phyloP scores from a whole-genome alignment of 257 asterid genomes.

The Ligustrum vulgare region DNA sequence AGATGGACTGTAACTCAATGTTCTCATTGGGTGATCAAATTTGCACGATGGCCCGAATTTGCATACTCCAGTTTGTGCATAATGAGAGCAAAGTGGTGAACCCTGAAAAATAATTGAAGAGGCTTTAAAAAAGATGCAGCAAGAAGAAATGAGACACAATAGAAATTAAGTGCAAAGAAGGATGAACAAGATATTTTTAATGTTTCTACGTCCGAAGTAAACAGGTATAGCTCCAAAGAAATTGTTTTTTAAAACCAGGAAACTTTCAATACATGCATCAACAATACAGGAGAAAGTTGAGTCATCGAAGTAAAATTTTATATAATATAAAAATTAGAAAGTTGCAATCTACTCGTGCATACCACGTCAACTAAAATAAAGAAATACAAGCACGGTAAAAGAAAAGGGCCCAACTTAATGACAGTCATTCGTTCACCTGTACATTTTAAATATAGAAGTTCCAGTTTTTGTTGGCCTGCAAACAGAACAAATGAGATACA shows the following conservation, averaged over 20 bases:
- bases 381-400: neutral
- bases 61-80: slow-evolving; percentile 80
- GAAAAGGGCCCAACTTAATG: neutral
- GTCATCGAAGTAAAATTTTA: neutral
- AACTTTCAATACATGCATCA: too few relatives aligned
- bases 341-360: neutral
- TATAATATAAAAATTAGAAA: neutral
- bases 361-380: neutral
- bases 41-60: slow-evolving; percentile 84
- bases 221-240: neutral
- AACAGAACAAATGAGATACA: slow-evolving; percentile 2
- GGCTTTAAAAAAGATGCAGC: slow-evolving; percentile 6
- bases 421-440: neutral
- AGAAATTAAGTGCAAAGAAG: neutral
- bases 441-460: slow-evolving; percentile 2
- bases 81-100: slow-evolving; percentile 75
- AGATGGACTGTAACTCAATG: slow-evolving; percentile 75
- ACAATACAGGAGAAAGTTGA: neutral
- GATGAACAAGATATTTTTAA: neutral
- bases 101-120: slow-evolving; percentile 48
- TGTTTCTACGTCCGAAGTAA: neutral
- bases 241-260: neutral
- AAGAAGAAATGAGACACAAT: neutral
- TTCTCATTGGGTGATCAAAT: slow-evolving; percentile 82
- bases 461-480: neutral